Evolutionary conservation across 2,329 filamentous ascomycete species (phyloP), one percentile per base, ranked within the genome.

Genomic region (Ascochyta lentis): DNA sequence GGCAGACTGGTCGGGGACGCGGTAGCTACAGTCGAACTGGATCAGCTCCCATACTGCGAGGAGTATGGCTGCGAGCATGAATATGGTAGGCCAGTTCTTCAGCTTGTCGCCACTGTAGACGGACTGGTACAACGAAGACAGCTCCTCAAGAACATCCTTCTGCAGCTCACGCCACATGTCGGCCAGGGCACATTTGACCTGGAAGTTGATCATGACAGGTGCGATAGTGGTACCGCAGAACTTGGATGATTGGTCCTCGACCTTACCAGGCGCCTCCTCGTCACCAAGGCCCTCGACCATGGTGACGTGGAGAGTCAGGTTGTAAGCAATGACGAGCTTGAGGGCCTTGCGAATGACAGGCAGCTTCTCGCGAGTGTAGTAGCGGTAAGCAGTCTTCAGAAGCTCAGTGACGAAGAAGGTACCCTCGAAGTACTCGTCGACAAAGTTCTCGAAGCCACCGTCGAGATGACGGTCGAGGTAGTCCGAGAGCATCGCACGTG

Each of bases 121-220:
- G 62, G 92, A 96, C n/a, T 92, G 96, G 84, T 97, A 98, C 13
- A 98, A 84, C 6, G 86, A 81, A 1, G 94, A 97, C 1, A 98
- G 85, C 80, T 98, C 94, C 80, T 96, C 93, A 2, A 98, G 84
- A 34, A 97, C 92, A 68, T 97, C 94, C 81, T 96, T 96, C 77
- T 97, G 93, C 54, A 98, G 83, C 77, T 96, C 93, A 63, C 94
- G 92, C 94, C 94, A 98, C 91, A 97, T 96, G 71, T 96, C 92
- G 64, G 93, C 94, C 79, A 98, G 88, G 50, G 93, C 93, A 70
- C 91, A 95, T 85, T 98, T 98, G 82, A 98, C 92, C 81, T 97
- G 92, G 86, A 97, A 97, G 83, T 97, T 98, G 85, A 98, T 96
- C 93, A 98, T 96, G 73, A 97, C 93, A 12, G 94, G 94, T 15